Evolutionary conservation across 2,329 filamentous ascomycete species (phyloP), one percentile per base, ranked within the genome.

Genomic region (Exophiala sp.): DNA sequence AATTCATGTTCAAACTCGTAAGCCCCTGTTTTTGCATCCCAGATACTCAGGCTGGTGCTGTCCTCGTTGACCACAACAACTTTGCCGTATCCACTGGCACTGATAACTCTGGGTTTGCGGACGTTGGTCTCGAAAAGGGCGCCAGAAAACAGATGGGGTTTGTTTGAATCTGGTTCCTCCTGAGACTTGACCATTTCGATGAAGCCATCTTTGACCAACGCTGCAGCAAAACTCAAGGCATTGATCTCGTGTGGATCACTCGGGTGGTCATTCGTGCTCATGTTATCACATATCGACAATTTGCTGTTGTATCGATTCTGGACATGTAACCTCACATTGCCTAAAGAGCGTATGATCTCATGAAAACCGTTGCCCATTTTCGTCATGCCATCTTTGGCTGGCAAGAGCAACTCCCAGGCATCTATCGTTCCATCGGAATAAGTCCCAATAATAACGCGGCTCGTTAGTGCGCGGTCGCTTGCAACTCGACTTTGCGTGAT

Each of bases 1-100:
- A 91, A 94, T 29, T 83, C 79, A 63, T 92, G 83, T 57, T 88
- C 81, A 65, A 89, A 91, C 68, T 96, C 91, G 5, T 96, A 78
- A 58, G 90, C 86, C 1, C 85, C 85, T 51, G 87, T 88, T 58
- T 86, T 83, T 9, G 89, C 88, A 65, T 96, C 91, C 92, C 91
- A 96, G 46, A 96, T 95, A 0, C 89, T 95, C 46, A 96, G 73
- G 38, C 85, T 83, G 0, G 86, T 90, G 58, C 86, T 83, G 11
- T 80, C 77, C 2, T 82, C 77, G 66, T 95, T 87, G 33, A 95
- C 89, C 16, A 96, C 72, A 3, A 91, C 91, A 20, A 89, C 88
- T 69, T 95, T 96, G 59, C 91, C 87, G 65, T 54, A 33, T 20
- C 57, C 57, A 44, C 48, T 60, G 12, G 54, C 57, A 39, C 57